Conservation (phyloP, 768 basidiomycete species). For the Boletus huronensis region DNA sequence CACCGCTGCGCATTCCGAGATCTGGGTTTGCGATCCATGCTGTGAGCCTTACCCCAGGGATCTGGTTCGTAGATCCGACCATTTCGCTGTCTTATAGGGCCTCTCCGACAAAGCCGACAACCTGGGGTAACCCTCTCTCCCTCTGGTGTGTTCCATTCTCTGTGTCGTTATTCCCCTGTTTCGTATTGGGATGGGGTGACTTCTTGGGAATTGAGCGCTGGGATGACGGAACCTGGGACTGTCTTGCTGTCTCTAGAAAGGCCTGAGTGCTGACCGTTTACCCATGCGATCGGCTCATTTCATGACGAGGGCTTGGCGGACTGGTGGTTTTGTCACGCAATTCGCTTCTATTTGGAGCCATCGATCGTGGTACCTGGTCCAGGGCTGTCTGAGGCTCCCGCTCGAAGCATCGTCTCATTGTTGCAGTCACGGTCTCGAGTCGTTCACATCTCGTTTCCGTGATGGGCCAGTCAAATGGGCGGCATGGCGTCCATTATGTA, state of each 20-base stretch:
- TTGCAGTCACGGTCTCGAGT: neutral
- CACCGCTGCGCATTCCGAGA: conserved; percentile 14
- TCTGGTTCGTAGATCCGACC: conserved; percentile 20
- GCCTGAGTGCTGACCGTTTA: conserved; percentile 2
- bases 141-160: conserved; percentile 20
- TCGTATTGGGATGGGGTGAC: neutral
- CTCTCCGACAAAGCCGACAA: conserved; percentile 6
- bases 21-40: conserved; percentile 12
- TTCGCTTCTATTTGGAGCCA: conserved; percentile 14
- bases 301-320: conserved; percentile 24
- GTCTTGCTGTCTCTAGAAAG: conserved; percentile 3
- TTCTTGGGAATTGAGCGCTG: neutral
- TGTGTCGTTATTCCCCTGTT: conserved; percentile 1
- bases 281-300: conserved; percentile 17
- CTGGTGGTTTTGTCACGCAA: conserved; percentile 16
- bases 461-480: neutral
- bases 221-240: conserved; percentile 1
- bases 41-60: conserved; percentile 11
- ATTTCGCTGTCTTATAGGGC: neutral
- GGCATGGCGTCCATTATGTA: conserved; percentile 15
- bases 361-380: conserved; percentile 6
- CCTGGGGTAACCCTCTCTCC: conserved; percentile 13
- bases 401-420: conserved; percentile 1
- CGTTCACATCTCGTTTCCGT: conserved; percentile 4
- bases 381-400: conserved; percentile 4